Base-by-base conservation (phyloP, 2,329 filamentous ascomycete genomes). In the Fusarium sp. region DNA sequence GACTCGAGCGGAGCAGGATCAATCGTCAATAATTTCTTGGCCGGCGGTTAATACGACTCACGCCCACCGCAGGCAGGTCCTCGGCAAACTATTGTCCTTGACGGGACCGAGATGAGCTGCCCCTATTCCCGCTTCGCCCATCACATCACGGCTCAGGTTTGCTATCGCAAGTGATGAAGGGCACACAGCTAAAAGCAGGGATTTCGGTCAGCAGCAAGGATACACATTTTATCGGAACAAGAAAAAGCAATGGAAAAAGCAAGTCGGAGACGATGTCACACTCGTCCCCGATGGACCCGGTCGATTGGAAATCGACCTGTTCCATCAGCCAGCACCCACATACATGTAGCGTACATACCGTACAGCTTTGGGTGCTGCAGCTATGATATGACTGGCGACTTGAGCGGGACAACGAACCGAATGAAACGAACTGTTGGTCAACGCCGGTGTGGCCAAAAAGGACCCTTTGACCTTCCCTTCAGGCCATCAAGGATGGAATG, bases 301-400 rank as follows among this genome's bases (percentile, higher is more conserved):
- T 50, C 35, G 52, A 62, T 74, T 60, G 54, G 27, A 56, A 66
- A 65, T 22, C 50, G 54, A 12, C n/a, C 25, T 57, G 38, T 27
- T 57, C 22, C 45, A 35, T 59, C 43, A 52, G 33, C 56, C 25
- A 25, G 45, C 71, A 32, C 37, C 57, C 40, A 45, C 62, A 17
- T 27, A n/a, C 45, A 50, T 27, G 45, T 30, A 30, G 27, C 7
- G 27, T n/a, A 25, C 20, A 33, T 45, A 45, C 40, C 14, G 47
- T 25, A 22, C 35, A 33, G 40, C 9, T 54, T 43, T 50, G 27
- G n/a, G 25, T 35, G 47, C 64, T 72, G 56, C 33, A 52, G 25
- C 57, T 40, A 27, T 40, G 25, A 32, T 52, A 61, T 61, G 63
- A 62, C 72, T 75, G 30, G 62, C 45, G 57, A 64, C 17, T 37